A percentile compares a stretch with the other conserved stretches of the same genome.
Conservation (phyloP, 1,139 yeast species). For the Sporopachydermia cereana region DNA sequence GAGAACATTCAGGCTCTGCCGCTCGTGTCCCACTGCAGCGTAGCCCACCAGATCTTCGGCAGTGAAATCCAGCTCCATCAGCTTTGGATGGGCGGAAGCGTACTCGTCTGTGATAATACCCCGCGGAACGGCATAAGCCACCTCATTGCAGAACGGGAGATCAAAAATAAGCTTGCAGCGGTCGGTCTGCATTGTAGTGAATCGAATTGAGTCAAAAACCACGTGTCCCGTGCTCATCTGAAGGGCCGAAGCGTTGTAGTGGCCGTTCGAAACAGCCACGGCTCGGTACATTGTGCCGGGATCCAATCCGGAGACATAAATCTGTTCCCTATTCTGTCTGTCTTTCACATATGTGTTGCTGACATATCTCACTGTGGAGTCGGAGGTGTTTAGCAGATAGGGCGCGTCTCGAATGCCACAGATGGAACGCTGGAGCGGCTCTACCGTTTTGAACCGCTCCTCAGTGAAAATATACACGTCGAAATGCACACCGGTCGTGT, state of each 20-base stretch:
- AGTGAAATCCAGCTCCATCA: slow-evolving; percentile 13
- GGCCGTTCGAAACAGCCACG: slow-evolving; percentile 44
- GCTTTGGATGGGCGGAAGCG: slow-evolving; percentile 17
- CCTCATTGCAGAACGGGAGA: slow-evolving; percentile 64
- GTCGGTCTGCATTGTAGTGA: slow-evolving; percentile 43
- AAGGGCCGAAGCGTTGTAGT: slow-evolving; percentile 25
- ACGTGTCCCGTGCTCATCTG: slow-evolving; percentile 37
- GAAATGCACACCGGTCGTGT: slow-evolving; percentile 24
- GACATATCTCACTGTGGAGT: neutral
- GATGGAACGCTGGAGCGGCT: slow-evolving; percentile 45
- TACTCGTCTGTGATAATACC: slow-evolving; percentile 16
- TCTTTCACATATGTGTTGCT: neutral
- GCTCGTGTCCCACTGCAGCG: slow-evolving; percentile 20
- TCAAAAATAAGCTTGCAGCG: slow-evolving; percentile 69
- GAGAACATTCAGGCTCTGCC: slow-evolving; percentile 8
- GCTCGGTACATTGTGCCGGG: slow-evolving; percentile 54
- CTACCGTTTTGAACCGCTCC: slow-evolving; percentile 29
- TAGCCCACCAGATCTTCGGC: neutral
- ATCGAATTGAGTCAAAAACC: slow-evolving; percentile 45
- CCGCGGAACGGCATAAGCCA: slow-evolving; percentile 84
- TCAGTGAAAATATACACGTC: slow-evolving; percentile 37
- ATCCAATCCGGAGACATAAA: slow-evolving; percentile 50
- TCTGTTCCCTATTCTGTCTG: slow-evolving; percentile 39
- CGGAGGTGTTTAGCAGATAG: slow-evolving; percentile 23
- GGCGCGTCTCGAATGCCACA: slow-evolving; percentile 50